A percentile compares a stretch with the other conserved stretches of the same genome.
These are phyloP conservation scores for Starmerella khaoyaiensis DNA, from an alignment of 805 yeast species.

Conservation along the genomic window DNA sequence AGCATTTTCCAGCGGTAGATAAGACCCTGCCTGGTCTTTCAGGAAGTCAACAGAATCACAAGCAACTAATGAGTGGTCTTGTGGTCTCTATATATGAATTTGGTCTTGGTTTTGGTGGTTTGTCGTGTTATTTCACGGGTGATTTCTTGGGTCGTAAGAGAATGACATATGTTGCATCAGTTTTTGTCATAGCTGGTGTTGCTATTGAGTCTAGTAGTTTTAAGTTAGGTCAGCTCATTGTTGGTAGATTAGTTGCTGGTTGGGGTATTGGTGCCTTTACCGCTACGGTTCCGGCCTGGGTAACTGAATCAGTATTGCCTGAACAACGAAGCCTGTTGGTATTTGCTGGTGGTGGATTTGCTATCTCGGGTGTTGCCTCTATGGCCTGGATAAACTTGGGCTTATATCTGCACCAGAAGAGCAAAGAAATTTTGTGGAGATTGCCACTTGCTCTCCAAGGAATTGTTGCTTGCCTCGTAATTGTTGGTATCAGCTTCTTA, in stretches of 20 bases:
- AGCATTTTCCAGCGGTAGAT: slow-evolving; percentile 7
- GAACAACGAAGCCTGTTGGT: slow-evolving; percentile 49
- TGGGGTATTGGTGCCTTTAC: slow-evolving; percentile 59
- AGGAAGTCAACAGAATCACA: slow-evolving; percentile 2
- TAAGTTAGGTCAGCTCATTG: slow-evolving; percentile 48
- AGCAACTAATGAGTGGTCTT: slow-evolving; percentile 23
- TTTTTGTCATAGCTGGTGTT: slow-evolving; percentile 43
- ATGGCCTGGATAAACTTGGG: slow-evolving; percentile 64
- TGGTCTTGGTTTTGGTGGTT: slow-evolving; percentile 57
- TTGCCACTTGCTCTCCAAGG: slow-evolving; percentile 51
- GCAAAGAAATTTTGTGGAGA: slow-evolving; percentile 51
- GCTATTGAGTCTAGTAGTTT: slow-evolving; percentile 42
- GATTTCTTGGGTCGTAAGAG: slow-evolving; percentile 46
- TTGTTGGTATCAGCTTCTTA: slow-evolving; percentile 30
- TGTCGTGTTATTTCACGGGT: slow-evolving; percentile 45
- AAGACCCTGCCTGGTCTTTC: background rate
- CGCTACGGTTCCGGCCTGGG: slow-evolving; percentile 65
- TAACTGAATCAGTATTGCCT: slow-evolving; percentile 52
- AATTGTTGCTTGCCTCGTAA: slow-evolving; percentile 36
- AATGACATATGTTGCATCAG: slow-evolving; percentile 35
- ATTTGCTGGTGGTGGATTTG: slow-evolving; percentile 50
- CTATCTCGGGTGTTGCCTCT: slow-evolving; percentile 52
- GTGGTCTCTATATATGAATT: slow-evolving; percentile 38
- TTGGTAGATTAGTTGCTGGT: slow-evolving; percentile 56
- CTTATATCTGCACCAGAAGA: slow-evolving; percentile 40